Base-by-base conservation (phyloP, 148 eudicot genomes). In the Diospyros lotus region DNA sequence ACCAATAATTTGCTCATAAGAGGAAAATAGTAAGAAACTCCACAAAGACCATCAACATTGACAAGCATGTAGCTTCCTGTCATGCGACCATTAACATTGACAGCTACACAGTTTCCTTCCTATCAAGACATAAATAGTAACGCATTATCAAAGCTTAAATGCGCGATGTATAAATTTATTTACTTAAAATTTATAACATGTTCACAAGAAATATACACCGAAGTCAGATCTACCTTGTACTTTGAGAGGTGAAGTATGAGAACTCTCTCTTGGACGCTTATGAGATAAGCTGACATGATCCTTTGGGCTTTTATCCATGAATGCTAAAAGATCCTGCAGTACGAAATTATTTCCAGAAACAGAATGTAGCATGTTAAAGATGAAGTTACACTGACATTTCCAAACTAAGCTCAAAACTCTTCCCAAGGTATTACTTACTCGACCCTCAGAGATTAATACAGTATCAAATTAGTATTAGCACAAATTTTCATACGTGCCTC, bases 251-350 rank as follows among this genome's bases (percentile, higher is more conserved):
- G 84, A 72, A 55, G 75, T 76, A 66, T 77, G 87, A 64, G 87
- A 67, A 84, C 69, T 86, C 85, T 90, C 98, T 78, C 93, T 82
- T 48, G 91, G 96, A 17, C 96, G 96, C 70, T 92, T 94, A 76
- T 90, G 91, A 69, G 97, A 87, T 52, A 86, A 80, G 62, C 83
- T 86, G 74, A 76, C 75, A 73, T 85, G 88, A 78, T 86, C 87
- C 61, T 80, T 84, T 53, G 98, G 98, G 72, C 92, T 89, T 56
- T 82, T 79, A 58, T 95, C 98, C 97, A 95, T 86, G 83, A 84
- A 95, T 44, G 84, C 90, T 71, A 92, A 66, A 4, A 95, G 83
- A 87, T 90, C 96, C 98, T 95, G 79, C 62, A 84, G 44, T 40
- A 79, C 14, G 76, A 62, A 66, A 51, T 45, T 43, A 6, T 48